Base-by-base conservation (phyloP, 352 stramenopile species). In the Phytopythium aichiense region DNA sequence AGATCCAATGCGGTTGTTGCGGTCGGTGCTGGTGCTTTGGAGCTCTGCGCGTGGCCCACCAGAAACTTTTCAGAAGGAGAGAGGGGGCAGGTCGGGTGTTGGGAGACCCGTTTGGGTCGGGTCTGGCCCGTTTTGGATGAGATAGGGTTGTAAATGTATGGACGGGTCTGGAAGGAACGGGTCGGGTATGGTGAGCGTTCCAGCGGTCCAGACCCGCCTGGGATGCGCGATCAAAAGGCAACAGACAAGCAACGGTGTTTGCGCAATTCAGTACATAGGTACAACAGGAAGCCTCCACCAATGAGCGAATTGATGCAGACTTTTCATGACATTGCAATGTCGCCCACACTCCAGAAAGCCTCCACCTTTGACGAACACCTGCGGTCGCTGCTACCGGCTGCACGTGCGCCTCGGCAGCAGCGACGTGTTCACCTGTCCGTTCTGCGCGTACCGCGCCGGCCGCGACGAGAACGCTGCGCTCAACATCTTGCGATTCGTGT, bases 61-160 rank as follows among this genome's bases (percentile, higher is more conserved):
- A 63, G 58, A 63, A 63, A 42, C n/a, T 60, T 60, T 50, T 22
- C 53, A 45, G 53, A 48, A 50, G 22, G 31, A 4, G 31, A 13
- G 4, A 11, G 30, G 52, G 52, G 4, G 15, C 49, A 15, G 25
- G 49, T 38, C 16, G 28, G 25, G 25, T 40, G 2, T 6, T 16
- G 12, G 28, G 13, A 35, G n/a, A 54, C 48, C 48, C 23, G 48
- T 31, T 54, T 33, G 7, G 11, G 9, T 35, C 13, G 20, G 7
- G 25, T n/a, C 42, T 28, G 20, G 16, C 18, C 42, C 42, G 16
- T 23, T 46, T 46, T n/a, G 28, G 40, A 11, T 1, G 6, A 12
- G 0, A 23, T 11, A 2, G 7, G 16, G 12, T 11, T 54, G 7
- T 37, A 15, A 18, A 43, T 30, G 30, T 43, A 56, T 45, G 7